Base-by-base conservation (phyloP, 495 filamentous ascomycete species). In the Penicillium paxilli region DNA sequence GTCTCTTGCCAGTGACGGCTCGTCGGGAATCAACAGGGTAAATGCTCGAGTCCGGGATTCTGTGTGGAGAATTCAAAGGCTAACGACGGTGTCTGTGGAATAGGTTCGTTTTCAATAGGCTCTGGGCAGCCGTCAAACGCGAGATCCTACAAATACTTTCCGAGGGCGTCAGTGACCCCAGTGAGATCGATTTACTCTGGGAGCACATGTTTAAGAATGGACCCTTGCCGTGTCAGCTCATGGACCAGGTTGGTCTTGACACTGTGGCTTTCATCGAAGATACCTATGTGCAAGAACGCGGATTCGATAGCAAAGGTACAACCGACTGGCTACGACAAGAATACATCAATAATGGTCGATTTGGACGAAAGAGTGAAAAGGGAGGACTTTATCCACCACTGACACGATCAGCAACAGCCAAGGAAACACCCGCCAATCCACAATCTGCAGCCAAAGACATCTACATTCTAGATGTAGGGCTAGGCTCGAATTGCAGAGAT, bases 121-220 rank as follows among this genome's bases (percentile, higher is more conserved):
- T 85, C 19, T 85, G 80, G 80, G 81, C 78, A 0, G 80, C 80
- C 5, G 66, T 83, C 52, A 82, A 85, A 59, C 71, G 80, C 4
- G 81, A 83, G 52, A 71, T 70, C 14, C 49, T 84, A 20, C 62
- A 59, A 16, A 76, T 84, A 11, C 65, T 85, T 4, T 60, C 72
- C 2, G 79, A 83, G 22, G 79, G 73, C 0, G 79, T 83, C 12
- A 68, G 63, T 28, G 59, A 63, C 3, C 73, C 81, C 0, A 60
- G 64, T 12, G 75, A 82, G 47, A 75, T 84, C 24, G 80, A 84
- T 33, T 24, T 65, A 9, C 48, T 73, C 1, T 71, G 66, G 68
- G 55, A 65, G 25, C 53, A 65, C 14, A 67, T 73, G 59, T 73
- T 71, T 47, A 61, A 59, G 14, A 59, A 53, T 3, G 55, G 64